Base-by-base conservation (phyloP, 495 filamentous ascomycete species). In the Copromyces sp. region DNA sequence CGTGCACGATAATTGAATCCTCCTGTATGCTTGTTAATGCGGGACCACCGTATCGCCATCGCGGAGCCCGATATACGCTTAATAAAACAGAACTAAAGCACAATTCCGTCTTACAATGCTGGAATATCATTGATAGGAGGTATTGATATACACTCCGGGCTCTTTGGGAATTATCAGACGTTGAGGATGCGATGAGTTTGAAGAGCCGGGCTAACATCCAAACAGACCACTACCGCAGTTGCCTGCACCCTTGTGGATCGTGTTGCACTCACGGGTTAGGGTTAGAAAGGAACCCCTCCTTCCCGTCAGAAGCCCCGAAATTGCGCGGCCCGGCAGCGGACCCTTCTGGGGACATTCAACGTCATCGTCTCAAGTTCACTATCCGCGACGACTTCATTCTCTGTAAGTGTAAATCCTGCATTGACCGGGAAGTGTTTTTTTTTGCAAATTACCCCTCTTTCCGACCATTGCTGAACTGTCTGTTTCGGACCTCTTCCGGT, bases 101-200 rank as follows among this genome's bases (percentile, higher is more conserved):
- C 20, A 7, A 29, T 2, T 9, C 12, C 0, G 7, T 0, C 0
- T 6, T 2, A 29, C 1, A 1, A 29, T 1, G 7, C 0, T 14
- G 6, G n/a, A 2, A 14, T 7, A 53, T 29, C 1, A 0, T 1
- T 29, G 9, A 29, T 44, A 29, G 7, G 17, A 45, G 7, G 2
- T 1, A n/a, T 12, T 14, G 9, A 29, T 14, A 3, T 7, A 53
- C 11, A 29, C 47, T 53, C 2, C 11, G 11, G 47, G 24, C 24
- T 24, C 24, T 24, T 24, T 24, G 24, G 24, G 24, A 24, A 24
- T 24, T 24, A 24, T 29, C 20, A 29, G 2, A 29, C 47, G 5
- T 24, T 29, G 11, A 53, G 20, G 20, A 24, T 61, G 53, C 14
- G 14, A 35, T 61, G 29, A 9, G 53, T 32, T 32, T 24, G 53